Percentiles rank a stretch among this genome's conserved stretches.
These are phyloP conservation scores for Agaricus subrufescens DNA, from an alignment of 768 basidiomycete species.

Conservation along the genomic window DNA sequence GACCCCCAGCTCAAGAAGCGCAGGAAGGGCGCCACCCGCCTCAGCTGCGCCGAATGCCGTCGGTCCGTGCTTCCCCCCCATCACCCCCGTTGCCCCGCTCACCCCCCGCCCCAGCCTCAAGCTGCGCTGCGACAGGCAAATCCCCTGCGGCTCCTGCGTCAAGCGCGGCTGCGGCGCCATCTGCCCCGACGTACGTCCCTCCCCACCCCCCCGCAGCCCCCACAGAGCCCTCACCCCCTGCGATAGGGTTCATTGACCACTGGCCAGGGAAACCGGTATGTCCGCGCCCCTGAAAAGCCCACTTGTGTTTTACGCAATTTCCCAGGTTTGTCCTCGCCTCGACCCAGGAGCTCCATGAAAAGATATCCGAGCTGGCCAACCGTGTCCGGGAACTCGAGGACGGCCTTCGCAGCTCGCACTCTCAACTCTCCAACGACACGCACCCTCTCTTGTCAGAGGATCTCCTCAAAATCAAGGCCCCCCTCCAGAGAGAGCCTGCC, in stretches of 20 bases:
- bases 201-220: constrained; percentile 8
- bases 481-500: constrained; percentile 63
- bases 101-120: constrained; percentile 43
- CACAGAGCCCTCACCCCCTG: constrained; percentile 15
- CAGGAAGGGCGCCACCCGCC: constrained; percentile 67
- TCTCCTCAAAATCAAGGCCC: constrained; percentile 69
- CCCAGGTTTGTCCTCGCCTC: constrained; percentile 73
- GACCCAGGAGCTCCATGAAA: constrained; percentile 78
- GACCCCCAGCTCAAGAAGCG: constrained; percentile 47
- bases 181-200: constrained; percentile 64
- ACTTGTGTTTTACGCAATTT: not conserved
- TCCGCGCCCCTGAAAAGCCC: not conserved
- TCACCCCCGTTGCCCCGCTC: constrained; percentile 5
- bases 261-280: constrained; percentile 75
- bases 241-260: constrained; percentile 55
- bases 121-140: constrained; percentile 67
- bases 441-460: constrained; percentile 73
- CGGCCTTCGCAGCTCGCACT: constrained; percentile 55
- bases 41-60: constrained; percentile 79
- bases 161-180: constrained; percentile 80
- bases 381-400: constrained; percentile 80
- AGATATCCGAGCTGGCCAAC: constrained; percentile 67
- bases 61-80: constrained; percentile 35
- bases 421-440: constrained; percentile 48
- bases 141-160: constrained; percentile 77